phyloP scores from a whole-genome alignment of 352 stramenopile species.

The Phytophthora citricola region DNA sequence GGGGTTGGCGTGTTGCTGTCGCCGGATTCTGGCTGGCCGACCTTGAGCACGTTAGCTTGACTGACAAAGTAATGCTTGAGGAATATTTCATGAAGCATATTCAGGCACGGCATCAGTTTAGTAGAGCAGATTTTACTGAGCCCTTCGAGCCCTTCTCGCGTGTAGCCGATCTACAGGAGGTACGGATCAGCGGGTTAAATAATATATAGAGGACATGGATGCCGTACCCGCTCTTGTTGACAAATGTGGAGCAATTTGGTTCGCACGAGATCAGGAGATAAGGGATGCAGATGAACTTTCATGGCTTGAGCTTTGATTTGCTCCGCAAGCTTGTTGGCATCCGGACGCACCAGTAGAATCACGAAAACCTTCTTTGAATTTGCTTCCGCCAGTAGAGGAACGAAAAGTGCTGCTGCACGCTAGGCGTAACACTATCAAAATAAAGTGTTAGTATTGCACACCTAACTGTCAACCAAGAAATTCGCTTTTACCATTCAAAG shows the following conservation, averaged over 20 bases:
- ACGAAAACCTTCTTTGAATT: conserved; percentile 69
- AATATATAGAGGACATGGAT: too few relatives aligned
- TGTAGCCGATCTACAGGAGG: conserved; percentile 63
- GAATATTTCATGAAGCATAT: conserved; percentile 60
- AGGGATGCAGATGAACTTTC: conserved; percentile 47
- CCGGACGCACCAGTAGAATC: conserved; percentile 58
- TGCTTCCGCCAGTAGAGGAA: conserved; percentile 48
- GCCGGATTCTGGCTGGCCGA: background rate
- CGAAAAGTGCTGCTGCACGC: conserved; percentile 73
- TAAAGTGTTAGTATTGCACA: background rate
- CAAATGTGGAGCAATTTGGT: conserved; percentile 67
- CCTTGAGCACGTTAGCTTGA: conserved; percentile 58
- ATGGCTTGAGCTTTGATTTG: conserved; percentile 55
- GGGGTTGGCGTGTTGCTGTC: background rate
- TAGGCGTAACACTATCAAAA: conserved; percentile 42
- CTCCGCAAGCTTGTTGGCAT: conserved; percentile 65
- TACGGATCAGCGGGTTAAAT: background rate
- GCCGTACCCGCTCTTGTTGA: conserved; percentile 42
- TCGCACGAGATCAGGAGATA: conserved; percentile 54
- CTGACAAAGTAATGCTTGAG: conserved; percentile 59
- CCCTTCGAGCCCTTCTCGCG: conserved; percentile 60
- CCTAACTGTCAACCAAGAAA: background rate
- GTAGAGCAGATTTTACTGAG: conserved; percentile 39
- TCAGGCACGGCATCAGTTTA: conserved; percentile 51
- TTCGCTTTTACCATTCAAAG: conserved; percentile 52